phyloP scores from a whole-genome alignment of 2,329 filamentous ascomycete genomes.

The Ilyonectria destructans region DNA sequence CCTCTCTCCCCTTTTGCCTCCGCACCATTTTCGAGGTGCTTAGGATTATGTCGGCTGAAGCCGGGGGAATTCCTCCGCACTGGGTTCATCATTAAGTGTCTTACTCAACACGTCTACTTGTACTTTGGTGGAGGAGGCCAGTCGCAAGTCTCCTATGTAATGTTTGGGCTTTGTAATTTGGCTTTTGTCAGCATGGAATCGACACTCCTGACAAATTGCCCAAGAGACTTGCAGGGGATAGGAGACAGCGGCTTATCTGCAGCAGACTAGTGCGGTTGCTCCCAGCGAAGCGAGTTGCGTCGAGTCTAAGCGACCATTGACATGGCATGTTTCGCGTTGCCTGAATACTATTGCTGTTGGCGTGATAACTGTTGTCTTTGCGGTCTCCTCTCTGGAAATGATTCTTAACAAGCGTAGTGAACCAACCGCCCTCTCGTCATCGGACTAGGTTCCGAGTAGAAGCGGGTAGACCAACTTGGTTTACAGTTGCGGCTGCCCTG shows the following conservation, averaged over 20 bases:
- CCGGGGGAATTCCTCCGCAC: slow-evolving; percentile 9
- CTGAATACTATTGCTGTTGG: not conserved
- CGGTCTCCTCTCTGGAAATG: not conserved
- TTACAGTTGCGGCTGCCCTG: not conserved
- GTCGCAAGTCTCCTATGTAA: not conserved
- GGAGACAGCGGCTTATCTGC: not conserved
- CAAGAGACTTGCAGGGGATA: not conserved
- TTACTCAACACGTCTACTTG: too few species aligned
- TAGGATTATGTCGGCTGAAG: not conserved
- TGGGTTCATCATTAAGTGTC: not conserved
- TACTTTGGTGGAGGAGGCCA: not conserved
- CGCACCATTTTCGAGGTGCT: not conserved
- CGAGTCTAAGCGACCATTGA: not conserved
- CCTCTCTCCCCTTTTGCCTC: not conserved
- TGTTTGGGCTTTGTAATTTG: not conserved
- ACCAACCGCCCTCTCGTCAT: not conserved
- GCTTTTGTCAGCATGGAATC: not conserved
- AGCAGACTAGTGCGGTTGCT: not conserved
- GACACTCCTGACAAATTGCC: not conserved
- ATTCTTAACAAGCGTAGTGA: not conserved
- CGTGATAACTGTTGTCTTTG: not conserved
- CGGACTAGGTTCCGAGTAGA: not conserved
- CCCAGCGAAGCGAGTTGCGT: not conserved
- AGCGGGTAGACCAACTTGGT: not conserved
- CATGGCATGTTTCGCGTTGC: not conserved